Evolutionary conservation across 192 early-diverging fungal genomes (phyloP).

Genomic region (Anaeromyces robustus): DNA sequence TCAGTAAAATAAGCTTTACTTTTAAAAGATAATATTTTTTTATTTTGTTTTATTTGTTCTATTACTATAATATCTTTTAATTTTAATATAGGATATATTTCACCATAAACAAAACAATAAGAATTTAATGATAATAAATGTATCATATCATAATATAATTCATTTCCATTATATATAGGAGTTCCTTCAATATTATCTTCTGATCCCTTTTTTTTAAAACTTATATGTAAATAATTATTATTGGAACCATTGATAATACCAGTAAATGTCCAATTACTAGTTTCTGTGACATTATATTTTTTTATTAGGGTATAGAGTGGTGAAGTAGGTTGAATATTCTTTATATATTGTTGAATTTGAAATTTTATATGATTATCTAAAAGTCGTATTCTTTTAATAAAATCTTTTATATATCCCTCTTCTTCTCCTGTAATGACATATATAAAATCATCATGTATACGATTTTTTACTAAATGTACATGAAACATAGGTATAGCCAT

Average conservation of each 20-base stretch:
- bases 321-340: background rate
- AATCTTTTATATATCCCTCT: background rate
- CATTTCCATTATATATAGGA: background rate
- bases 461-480: background rate
- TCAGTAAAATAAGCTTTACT: background rate
- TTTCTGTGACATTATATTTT: background rate
- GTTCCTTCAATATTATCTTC: background rate
- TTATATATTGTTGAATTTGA: background rate
- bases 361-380: background rate
- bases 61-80: background rate
- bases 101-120: background rate
- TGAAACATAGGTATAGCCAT: background rate
- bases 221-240: background rate
- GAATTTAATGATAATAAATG: background rate
- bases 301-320: background rate
- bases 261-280: background rate
- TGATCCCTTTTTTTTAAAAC: background rate
- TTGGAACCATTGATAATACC: background rate
- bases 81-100: background rate
- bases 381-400: background rate
- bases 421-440: background rate
- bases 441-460: background rate
- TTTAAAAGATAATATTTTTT: background rate
- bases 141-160: background rate
- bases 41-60: background rate